phyloP scores from a whole-genome alignment of 495 filamentous ascomycete species.

The Aspergillus homomorphus region DNA sequence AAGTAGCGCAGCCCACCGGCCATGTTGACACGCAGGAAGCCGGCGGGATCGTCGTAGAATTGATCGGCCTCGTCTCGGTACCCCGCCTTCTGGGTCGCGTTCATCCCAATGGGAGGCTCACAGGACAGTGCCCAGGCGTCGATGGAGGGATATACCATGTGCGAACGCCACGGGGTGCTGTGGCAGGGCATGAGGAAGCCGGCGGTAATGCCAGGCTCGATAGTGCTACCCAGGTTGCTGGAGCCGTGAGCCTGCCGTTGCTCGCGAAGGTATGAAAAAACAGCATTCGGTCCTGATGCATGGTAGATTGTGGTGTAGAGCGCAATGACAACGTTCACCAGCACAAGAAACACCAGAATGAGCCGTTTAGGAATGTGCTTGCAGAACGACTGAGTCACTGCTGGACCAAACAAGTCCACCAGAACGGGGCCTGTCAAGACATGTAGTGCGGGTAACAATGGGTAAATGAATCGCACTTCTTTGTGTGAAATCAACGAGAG shows the following conservation, averaged over 20 bases:
- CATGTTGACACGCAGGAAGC: constrained; percentile 58
- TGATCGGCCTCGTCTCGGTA: constrained; percentile 89
- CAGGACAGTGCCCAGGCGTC: constrained; percentile 86
- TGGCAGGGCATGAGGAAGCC: constrained; percentile 98
- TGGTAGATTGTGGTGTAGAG: constrained; percentile 73
- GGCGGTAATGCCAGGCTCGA: constrained; percentile 52
- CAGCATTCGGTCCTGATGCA: constrained; percentile 70
- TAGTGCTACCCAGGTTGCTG: background rate
- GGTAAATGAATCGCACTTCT: constrained; percentile 96
- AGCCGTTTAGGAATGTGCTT: constrained; percentile 45
- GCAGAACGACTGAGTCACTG: constrained; percentile 28
- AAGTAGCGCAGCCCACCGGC: constrained; percentile 37
- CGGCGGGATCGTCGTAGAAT: constrained; percentile 68
- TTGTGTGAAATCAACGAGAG: constrained; percentile 90
- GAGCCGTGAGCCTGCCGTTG: constrained; percentile 59
- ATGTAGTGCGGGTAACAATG: constrained; percentile 81
- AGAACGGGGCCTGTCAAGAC: constrained; percentile 69
- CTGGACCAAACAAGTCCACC: constrained; percentile 59
- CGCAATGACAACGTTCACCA: constrained; percentile 67
- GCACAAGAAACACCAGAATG: constrained; percentile 55
- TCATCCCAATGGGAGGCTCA: constrained; percentile 76
- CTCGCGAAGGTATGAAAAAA: constrained; percentile 68
- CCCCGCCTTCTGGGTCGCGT: constrained; percentile 47
- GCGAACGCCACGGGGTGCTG: constrained; percentile 92
- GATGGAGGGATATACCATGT: constrained; percentile 70